Evolutionary conservation across 2,329 filamentous ascomycete species (phyloP).

Genomic region (Aspergillus quadricinctus): DNA sequence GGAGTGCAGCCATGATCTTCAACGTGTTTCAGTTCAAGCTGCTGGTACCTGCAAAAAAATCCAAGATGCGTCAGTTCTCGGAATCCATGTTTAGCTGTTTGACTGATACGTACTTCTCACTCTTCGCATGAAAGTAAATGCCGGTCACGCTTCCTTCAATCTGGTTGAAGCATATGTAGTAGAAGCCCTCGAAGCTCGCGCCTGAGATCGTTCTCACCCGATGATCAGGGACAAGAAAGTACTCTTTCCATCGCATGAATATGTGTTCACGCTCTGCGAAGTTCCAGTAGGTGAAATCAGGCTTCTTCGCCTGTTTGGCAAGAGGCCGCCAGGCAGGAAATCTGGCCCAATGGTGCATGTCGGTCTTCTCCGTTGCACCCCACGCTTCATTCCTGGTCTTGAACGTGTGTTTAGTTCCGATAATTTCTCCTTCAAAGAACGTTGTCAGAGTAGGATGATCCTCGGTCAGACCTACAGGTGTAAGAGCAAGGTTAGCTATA

Average conservation of each 20-base stretch:
- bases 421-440: constrained; percentile 97
- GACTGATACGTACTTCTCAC: constrained; percentile 72
- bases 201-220: constrained; percentile 84
- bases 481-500: constrained; percentile 3
- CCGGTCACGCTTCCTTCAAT: constrained; percentile 78
- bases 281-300: constrained; percentile 61
- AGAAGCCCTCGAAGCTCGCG: constrained; percentile 97
- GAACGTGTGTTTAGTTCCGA: constrained; percentile 92
- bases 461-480: constrained; percentile 71
- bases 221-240: constrained; percentile 94
- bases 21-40: constrained; percentile 85
- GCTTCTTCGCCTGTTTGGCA: constrained; percentile 56
- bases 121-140: constrained; percentile 97
- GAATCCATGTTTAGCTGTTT: background rate
- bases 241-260: constrained; percentile 99
- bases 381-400: constrained; percentile 82
- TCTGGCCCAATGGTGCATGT: constrained; percentile 87
- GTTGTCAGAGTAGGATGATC: constrained; percentile 97
- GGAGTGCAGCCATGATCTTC: constrained; percentile 77
- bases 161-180: constrained; percentile 99
- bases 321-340: constrained; percentile 84
- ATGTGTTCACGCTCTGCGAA: constrained; percentile 78
- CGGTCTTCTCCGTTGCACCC: constrained; percentile 88
- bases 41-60: constrained; percentile 66
- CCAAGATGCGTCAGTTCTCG: background rate